Percentiles rank a stretch among this genome's conserved stretches.
phyloP scores from a whole-genome alignment of 805 yeast genomes.

The Saturnispora besseyi region DNA sequence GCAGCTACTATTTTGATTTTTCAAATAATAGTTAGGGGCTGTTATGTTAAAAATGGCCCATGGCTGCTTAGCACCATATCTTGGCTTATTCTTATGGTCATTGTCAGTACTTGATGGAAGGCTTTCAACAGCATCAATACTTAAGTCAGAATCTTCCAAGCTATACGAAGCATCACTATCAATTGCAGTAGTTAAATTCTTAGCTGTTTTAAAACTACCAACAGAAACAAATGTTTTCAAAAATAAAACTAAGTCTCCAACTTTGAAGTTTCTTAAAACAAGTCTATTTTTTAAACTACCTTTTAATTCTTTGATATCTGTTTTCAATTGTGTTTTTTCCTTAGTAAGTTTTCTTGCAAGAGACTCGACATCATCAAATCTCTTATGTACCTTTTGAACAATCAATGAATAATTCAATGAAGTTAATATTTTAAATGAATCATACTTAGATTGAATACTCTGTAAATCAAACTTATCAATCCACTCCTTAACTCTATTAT shows the following conservation, averaged over 20 bases:
- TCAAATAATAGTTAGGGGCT: conserved; percentile 73
- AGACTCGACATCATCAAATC: conserved; percentile 85
- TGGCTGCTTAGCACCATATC: conserved; percentile 32
- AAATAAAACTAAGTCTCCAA: conserved; percentile 74
- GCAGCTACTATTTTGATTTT: conserved; percentile 25
- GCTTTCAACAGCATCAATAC: conserved; percentile 4
- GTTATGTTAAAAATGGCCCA: conserved; percentile 96
- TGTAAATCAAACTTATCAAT: conserved; percentile 10
- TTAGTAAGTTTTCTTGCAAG: conserved; percentile 78
- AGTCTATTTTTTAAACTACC: conserved; percentile 42
- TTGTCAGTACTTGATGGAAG: background rate
- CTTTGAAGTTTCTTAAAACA: conserved; percentile 55
- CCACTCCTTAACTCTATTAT: conserved; percentile 16
- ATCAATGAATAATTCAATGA: conserved; percentile 22
- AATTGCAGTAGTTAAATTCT: background rate
- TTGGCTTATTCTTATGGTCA: background rate
- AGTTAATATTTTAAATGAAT: conserved; percentile 20
- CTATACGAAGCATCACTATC: conserved; percentile 5
- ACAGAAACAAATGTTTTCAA: conserved; percentile 49
- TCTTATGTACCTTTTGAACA: conserved; percentile 41
- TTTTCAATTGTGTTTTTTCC: conserved; percentile 48
- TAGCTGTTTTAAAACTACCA: background rate
- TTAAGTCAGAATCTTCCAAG: conserved; percentile 6
- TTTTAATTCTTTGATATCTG: conserved; percentile 34
- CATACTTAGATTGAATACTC: conserved; percentile 29